Evolutionary conservation across 2,329 filamentous ascomycete species (phyloP).

Genomic region (Colletotrichum gloeosporioides): DNA sequence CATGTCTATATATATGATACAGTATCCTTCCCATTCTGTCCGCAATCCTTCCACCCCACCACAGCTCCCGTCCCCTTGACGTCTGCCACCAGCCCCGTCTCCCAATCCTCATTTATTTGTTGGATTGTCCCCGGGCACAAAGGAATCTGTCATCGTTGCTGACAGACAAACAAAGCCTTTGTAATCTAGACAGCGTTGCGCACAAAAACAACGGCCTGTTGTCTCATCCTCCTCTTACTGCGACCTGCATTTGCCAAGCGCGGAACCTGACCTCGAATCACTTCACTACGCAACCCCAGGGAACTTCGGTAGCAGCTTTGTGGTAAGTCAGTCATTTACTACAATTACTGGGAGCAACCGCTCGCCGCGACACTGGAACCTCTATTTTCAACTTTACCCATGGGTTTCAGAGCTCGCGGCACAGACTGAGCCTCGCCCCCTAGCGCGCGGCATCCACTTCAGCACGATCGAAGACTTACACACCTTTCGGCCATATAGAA

Average conservation of each 20-base stretch:
- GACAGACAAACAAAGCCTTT: constrained; percentile 6
- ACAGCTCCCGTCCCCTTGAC: not conserved
- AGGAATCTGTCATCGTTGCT: not conserved
- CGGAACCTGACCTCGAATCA: not conserved
- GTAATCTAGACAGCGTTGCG: not conserved
- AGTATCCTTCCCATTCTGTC: constrained; percentile 3
- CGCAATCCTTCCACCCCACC: constrained; percentile 13
- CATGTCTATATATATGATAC: constrained; percentile 21
- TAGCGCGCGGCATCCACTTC: constrained; percentile 20
- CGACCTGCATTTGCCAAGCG: constrained; percentile 12
- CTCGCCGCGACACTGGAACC: not conserved
- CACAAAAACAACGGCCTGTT: not conserved
- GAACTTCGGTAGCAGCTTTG: not conserved
- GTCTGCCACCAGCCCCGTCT: not conserved
- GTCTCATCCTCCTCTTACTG: constrained; percentile 5
- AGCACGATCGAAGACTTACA: constrained; percentile 2
- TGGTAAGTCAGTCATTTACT: constrained; percentile 9
- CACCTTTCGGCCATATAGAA: not conserved
- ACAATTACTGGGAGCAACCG: not conserved
- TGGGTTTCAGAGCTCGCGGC: constrained; percentile 17
- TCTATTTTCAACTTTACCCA: not conserved
- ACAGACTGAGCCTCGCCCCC: constrained; percentile 12
- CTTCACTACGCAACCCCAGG: not conserved
- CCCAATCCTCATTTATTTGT: not conserved
- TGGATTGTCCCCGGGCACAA: not conserved